Percentiles rank a stretch among this genome's conserved stretches.
Conservation (phyloP, 768 basidiomycete species). For the Pisolithus microcarpus region DNA sequence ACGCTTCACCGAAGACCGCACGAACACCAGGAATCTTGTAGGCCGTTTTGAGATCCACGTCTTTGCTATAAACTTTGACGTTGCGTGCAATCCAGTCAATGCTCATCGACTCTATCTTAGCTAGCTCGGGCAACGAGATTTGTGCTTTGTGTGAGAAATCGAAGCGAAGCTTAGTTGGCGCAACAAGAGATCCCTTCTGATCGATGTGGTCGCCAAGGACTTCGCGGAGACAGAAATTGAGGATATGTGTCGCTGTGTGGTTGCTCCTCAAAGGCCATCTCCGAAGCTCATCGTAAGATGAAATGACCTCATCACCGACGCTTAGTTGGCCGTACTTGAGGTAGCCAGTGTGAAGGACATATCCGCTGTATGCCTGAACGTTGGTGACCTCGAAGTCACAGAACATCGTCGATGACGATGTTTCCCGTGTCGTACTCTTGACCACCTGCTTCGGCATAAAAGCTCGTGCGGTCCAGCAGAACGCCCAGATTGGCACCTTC, state of each 20-base stretch:
- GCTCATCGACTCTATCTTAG: slow-evolving; percentile 77
- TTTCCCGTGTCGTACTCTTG: slow-evolving; percentile 97
- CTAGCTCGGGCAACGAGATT: slow-evolving; percentile 68
- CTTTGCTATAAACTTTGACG: slow-evolving; percentile 83
- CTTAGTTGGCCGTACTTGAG: slow-evolving; percentile 82
- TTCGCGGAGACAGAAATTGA: slow-evolving; percentile 90
- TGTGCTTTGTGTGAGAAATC: slow-evolving; percentile 96
- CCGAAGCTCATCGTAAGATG: slow-evolving; percentile 93
- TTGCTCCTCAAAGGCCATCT: slow-evolving; percentile 96
- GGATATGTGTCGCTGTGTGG: slow-evolving; percentile 97
- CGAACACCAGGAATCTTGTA: slow-evolving; percentile 88
- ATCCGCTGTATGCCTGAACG: slow-evolving; percentile 92
- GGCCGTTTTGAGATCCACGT: slow-evolving; percentile 70
- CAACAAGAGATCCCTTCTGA: slow-evolving; percentile 96
- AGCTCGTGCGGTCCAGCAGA: slow-evolving; percentile 86
- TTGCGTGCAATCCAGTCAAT: slow-evolving; percentile 87
- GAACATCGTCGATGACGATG: slow-evolving; percentile 83
- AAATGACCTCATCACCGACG: slow-evolving; percentile 75
- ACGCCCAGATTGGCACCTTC: slow-evolving; percentile 71
- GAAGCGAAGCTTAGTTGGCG: slow-evolving; percentile 91
- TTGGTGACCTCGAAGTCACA: slow-evolving; percentile 92
- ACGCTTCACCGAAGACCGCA: slow-evolving; percentile 96
- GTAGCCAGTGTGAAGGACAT: slow-evolving; percentile 87
- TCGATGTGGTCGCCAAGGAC: slow-evolving; percentile 96
- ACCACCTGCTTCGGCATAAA: slow-evolving; percentile 96